These are phyloP conservation scores for Mucor velutinosus DNA, from an alignment of 371 early-diverging fungal species.

Conservation along the genomic window DNA sequence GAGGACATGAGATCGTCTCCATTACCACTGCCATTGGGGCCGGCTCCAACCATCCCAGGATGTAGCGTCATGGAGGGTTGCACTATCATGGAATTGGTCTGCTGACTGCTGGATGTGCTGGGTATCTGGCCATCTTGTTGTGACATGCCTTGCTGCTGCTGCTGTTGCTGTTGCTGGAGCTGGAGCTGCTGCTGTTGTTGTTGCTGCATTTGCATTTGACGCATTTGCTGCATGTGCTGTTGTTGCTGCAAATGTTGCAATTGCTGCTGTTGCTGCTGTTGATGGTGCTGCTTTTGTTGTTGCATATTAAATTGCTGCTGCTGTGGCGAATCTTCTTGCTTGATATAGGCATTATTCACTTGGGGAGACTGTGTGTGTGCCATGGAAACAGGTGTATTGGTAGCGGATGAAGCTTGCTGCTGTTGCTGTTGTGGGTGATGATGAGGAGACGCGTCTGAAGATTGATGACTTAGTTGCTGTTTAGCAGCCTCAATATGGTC, in stretches of 20 bases:
- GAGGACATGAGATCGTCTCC: conserved; percentile 2
- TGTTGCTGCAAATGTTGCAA: not conserved
- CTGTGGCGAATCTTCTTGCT: not conserved
- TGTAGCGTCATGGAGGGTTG: conserved; percentile 13
- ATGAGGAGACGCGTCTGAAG: not conserved
- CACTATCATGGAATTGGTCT: conserved; percentile 5
- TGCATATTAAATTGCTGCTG: conserved; percentile 1
- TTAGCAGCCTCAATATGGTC: conserved; percentile 27
- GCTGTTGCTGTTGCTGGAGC: not conserved
- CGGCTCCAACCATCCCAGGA: not conserved
- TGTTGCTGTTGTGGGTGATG: conserved; percentile 7
- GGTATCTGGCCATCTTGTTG: not conserved
- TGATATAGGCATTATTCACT: conserved; percentile 1
- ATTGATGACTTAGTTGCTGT: conserved; percentile 15
- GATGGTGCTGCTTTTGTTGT: not conserved
- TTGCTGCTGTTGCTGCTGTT: not conserved
- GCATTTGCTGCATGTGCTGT: conserved; percentile 7
- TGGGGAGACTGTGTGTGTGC: not conserved
- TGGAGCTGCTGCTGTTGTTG: conserved; percentile 21
- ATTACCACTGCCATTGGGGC: not conserved
- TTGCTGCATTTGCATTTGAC: conserved; percentile 19
- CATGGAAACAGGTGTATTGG: too few relatives aligned
- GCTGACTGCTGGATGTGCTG: conserved; percentile 3
- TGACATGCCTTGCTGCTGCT: conserved; percentile 3
- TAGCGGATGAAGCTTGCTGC: not conserved